These are phyloP conservation scores for Raphanus hybrid DNA, from an alignment of 441 rosid genomes.

Conservation along the genomic window DNA sequence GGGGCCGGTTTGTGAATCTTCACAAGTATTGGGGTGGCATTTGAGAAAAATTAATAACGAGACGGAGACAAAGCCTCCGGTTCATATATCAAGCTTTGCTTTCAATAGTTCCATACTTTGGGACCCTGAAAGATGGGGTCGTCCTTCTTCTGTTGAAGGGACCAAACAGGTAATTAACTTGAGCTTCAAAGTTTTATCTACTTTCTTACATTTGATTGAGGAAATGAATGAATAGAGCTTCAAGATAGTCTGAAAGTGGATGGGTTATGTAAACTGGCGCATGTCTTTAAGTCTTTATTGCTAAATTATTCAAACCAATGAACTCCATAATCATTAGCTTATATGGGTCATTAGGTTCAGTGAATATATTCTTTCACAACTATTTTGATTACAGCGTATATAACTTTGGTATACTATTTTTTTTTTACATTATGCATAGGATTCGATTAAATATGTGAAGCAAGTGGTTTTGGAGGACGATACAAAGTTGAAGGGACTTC, in stretches of 20 bases:
- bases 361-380: too few species aligned
- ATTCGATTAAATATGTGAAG: slow-evolving; percentile 86
- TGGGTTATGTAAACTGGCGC: slow-evolving; percentile 21
- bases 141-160: slow-evolving; percentile 82
- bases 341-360: too few species aligned
- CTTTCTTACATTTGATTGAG: neutral
- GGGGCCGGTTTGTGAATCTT: slow-evolving; percentile 87
- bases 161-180: slow-evolving; percentile 64
- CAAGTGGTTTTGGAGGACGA: slow-evolving; percentile 87
- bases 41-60: slow-evolving; percentile 59
- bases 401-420: neutral
- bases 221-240: neutral
- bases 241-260: neutral
- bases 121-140: slow-evolving; percentile 99
- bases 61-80: slow-evolving; percentile 58
- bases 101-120: slow-evolving; percentile 97
- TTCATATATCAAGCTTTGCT: slow-evolving; percentile 83
- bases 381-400: neutral
- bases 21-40: slow-evolving; percentile 94
- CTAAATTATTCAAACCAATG: slow-evolving; percentile 12
- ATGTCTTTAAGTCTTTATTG: neutral
- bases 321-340: neutral
- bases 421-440: slow-evolving; percentile 47
- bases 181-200: neutral
- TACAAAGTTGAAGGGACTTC: slow-evolving; percentile 77